Evolutionary conservation across 2,329 filamentous ascomycete genomes (phyloP), one percentile per base, ranked within the genome.

Genomic region (Cladosporium sp.): DNA sequence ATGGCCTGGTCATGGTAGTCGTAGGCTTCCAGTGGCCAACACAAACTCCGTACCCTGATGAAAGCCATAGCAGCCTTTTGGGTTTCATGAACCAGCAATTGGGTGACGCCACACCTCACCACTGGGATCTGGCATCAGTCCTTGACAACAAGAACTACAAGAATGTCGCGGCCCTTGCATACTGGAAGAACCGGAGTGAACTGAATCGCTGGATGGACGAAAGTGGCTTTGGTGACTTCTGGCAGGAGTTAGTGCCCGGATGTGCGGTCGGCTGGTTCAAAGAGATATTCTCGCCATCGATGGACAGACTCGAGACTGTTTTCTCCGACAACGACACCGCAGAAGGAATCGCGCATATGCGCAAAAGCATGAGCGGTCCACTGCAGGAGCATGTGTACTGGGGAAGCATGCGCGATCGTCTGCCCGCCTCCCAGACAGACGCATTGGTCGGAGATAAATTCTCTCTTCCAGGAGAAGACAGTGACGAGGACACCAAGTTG

Each of bases 331-430:
- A 69, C 22, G 60, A 65, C 19, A 64, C 70, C 1, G 70, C 71
- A 5, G 76, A 80, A 59, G 77, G 77, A 12, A 73, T 70, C 8
- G 75, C 74, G 6, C 66, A 76, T 59, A 74, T 80, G 75, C 63
- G 72, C 4, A 69, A 72, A 5, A 60, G 61, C 2, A 66, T 76
- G 4, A 74, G 71, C 17, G 74, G 74, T 0, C 68, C 70, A 30
- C 67, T 80, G 15, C 63, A 69, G 38, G 74, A 79, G 64, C 77
- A 80, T 61, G 74, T 70, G 1, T 80, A 79, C 62, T 79, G 76
- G 75, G 78, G 76, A 2, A 77, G 75, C 62, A 77, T 78, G 76
- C 70, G 76, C 14, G 76, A 80, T 60, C 72, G 77, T 4, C 59
- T 79, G 14, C 69, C 77, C 3, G 64, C 66, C 2, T 66, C 72